Evolutionary conservation across 2,329 filamentous ascomycete species (phyloP), one percentile per base, ranked within the genome.

Genomic region (Fusarium sambucinum): DNA sequence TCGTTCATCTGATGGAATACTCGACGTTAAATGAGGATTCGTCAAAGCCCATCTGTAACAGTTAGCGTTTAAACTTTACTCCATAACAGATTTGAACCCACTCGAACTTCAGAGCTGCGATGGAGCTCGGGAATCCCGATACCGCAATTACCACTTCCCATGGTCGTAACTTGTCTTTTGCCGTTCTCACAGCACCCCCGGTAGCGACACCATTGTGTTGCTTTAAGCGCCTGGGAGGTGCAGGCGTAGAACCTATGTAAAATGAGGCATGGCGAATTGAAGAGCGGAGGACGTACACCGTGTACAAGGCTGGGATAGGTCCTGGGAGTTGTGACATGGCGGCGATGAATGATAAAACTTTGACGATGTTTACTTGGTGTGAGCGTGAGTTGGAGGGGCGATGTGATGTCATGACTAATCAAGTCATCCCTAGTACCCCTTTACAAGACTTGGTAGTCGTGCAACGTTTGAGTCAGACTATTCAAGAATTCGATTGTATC

Each of bases 31-130:
- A 75, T 96, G 91, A 3, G 94, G 88, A 76, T 98, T 94, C 69
- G 92, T 92, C 84, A 96, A 91, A 38, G 95, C 94, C 95, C 95
- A 97, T 84, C 92, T 95, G 38, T 4, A 44, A 32, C n/a, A 11
- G 16, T 61, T 11, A 69, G 48, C 29, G 14, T 52, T 57, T 38
- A 71, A 52, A 40, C 41, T 6, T 21, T 27, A 33, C 11, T 38
- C 4, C 7, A 3, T 11, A 6, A 5, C 9, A 50, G 14, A 35
- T 12, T 21, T 44, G 12, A 6, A 83, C 89, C 76, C 84, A 96
- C 91, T 98, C 95, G 76, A 99, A 98, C 75, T 98, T 95, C 67
- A 99, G 81, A 1, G 96, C 96, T 1, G 92, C 93, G 35, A 95
- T 88, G 74, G 90, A 90, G 70, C 92, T 95, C 0, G 92, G 93